A percentile compares a stretch with the other conserved stretches of the same genome.
These are phyloP conservation scores for Leishmania aethiopica DNA, from an alignment of 208 protist genomes.

Conservation along the genomic window DNA sequence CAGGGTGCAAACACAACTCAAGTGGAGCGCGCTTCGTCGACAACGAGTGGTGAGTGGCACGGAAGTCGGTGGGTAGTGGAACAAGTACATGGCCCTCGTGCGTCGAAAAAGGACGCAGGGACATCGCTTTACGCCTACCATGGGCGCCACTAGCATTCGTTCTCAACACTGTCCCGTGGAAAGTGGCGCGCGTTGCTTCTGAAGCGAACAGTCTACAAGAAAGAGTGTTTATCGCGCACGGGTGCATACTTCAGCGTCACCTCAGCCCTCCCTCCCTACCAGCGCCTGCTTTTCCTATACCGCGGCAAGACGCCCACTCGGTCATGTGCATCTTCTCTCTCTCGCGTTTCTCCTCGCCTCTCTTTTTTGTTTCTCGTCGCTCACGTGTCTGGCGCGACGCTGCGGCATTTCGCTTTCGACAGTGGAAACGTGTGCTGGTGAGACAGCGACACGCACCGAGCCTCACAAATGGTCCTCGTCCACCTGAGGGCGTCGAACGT, in stretches of 20 bases:
- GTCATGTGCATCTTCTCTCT: not conserved
- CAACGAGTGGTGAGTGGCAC: not conserved
- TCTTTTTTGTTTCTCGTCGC: not conserved
- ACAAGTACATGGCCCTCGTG: not conserved
- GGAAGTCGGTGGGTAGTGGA: no score
- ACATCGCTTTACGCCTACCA: not conserved
- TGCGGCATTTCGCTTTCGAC: no score
- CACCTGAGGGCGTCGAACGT: constrained; percentile 18
- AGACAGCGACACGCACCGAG: not conserved
- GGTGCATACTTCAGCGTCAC: not conserved
- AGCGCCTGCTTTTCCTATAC: not conserved
- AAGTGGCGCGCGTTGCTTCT: not conserved
- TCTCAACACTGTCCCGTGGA: not conserved
- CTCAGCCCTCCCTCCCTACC: not conserved
- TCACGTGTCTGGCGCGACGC: not conserved
- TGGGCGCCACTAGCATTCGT: not conserved
- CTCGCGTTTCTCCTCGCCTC: not conserved
- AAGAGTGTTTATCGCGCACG: not conserved
- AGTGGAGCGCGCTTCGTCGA: not conserved
- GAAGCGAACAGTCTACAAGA: not conserved
- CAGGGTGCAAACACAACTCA: not conserved
- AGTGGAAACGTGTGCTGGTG: not conserved
- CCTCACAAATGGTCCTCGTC: constrained; percentile 22
- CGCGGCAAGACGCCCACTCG: not conserved
- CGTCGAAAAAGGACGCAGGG: not conserved